Conservation (phyloP, 148 eudicot genomes). For the Selenicereus undatus region DNA sequence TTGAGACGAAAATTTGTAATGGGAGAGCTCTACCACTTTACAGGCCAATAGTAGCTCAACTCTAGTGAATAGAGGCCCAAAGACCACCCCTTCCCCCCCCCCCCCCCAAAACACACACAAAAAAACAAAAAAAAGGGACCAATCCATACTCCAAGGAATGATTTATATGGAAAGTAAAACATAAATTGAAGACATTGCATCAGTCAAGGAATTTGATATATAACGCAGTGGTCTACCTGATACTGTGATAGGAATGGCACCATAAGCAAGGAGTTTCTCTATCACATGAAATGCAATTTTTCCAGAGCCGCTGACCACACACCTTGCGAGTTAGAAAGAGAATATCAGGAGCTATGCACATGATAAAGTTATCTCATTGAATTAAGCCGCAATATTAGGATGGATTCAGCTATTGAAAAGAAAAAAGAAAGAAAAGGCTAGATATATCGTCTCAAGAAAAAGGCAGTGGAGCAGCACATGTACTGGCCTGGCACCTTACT, state of each 20-base stretch:
- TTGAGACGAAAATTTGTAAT: too few relatives aligned
- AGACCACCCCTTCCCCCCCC: too few relatives aligned
- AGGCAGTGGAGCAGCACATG: neutral
- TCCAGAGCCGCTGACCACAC: conserved; percentile 98
- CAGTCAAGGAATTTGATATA: conserved; percentile 12
- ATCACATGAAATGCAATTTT: conserved; percentile 96
- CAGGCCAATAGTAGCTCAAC: too few relatives aligned
- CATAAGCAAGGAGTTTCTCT: conserved; percentile 91
- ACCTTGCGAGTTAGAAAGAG: conserved; percentile 43
- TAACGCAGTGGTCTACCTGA: conserved; percentile 54
- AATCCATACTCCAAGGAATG: neutral
- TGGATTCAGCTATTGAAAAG: neutral
- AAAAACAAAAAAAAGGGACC: too few relatives aligned
- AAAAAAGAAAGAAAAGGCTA: neutral
- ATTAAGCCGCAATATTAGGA: neutral
- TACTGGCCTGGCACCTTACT: neutral
- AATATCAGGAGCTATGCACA: neutral
- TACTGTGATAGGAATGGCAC: conserved; percentile 87
- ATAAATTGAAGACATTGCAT: conserved; percentile 1
- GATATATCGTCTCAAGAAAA: neutral
- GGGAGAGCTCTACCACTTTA: too few relatives aligned
- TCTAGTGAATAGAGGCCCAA: too few relatives aligned
- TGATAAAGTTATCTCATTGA: neutral
- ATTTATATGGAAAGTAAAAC: neutral
- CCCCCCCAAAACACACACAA: too few relatives aligned